Evolutionary conservation across 805 yeast species (phyloP), one percentile per base, ranked within the genome.

Genomic region (Nakazawaea wickerhamii): DNA sequence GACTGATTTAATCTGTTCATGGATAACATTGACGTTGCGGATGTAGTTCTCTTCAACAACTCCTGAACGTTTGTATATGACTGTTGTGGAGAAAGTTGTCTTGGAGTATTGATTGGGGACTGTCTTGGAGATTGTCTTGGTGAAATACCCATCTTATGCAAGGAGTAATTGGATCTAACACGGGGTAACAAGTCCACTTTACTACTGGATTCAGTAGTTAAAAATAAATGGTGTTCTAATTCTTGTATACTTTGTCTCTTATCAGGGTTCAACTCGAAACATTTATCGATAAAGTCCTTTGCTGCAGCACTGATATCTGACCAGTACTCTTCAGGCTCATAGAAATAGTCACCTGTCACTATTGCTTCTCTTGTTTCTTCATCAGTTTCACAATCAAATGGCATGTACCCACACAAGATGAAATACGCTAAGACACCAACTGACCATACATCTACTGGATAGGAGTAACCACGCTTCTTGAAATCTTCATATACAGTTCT

Each of bases 301-400:
- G 76, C 86, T 4, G 69, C 55, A 55, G 83, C 91, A 31, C 68
- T 70, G 17, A 84, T 79, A 2, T 73, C 72, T 57, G 84, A 89
- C 85, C 90, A 84, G 51, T 80, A 84, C 95, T 91, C 53, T 86
- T 95, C 28, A 0, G 91, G 91, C 4, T 86, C 76, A 55, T 79
- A 84, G 55, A 82, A 84, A 58, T 70, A 83, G 45, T 71, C 75
- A 0, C 84, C 91, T 30, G 66, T 63, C 6, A 81, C 50, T 40
- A 84, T 84, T 58, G 84, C 91, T 35, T 84, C 86, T 47, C 79
- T 73, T 82, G 84, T 80, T 48, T 85, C 91, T 32, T 84, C 93
- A 60, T 93, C 95, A 50, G 85, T 81, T 55, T 89, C 95, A 59
- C 95, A 98, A 55, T 88, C 81, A 55, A 85, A 85, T 0, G 95